These are phyloP conservation scores for Cryphonectria naterciae DNA, from an alignment of 2,329 filamentous ascomycete species.

Conservation along the genomic window DNA sequence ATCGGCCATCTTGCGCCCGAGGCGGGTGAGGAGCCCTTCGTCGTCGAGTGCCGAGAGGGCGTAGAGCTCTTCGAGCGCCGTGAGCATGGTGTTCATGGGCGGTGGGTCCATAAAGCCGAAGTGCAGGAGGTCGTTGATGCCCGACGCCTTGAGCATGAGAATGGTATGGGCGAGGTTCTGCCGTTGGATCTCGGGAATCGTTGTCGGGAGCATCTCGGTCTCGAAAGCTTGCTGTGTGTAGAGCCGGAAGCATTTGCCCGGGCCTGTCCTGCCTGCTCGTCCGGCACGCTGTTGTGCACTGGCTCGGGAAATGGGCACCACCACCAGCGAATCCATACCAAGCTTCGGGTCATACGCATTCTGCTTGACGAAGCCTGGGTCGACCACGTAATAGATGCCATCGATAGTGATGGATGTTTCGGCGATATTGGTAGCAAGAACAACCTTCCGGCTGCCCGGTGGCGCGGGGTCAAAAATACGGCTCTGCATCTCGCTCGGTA, in stretches of 20 bases:
- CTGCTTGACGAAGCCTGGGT: slow-evolving; percentile 97
- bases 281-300: slow-evolving; percentile 95
- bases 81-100: slow-evolving; percentile 96
- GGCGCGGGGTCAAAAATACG: slow-evolving; percentile 94
- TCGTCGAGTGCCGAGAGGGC: slow-evolving; percentile 90
- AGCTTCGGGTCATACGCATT: slow-evolving; percentile 96
- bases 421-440: slow-evolving; percentile 97
- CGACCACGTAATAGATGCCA: slow-evolving; percentile 95
- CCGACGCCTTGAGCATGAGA: slow-evolving; percentile 98
- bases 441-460: slow-evolving; percentile 83
- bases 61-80: slow-evolving; percentile 92
- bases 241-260: slow-evolving; percentile 92
- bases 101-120: slow-evolving; percentile 99
- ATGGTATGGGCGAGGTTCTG: slow-evolving; percentile 93
- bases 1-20: slow-evolving; percentile 96
- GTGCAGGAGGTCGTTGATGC: slow-evolving; percentile 94
- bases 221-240: slow-evolving; percentile 97
- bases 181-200: slow-evolving; percentile 94
- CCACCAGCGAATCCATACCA: slow-evolving; percentile 94
- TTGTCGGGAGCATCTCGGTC: slow-evolving; percentile 94
- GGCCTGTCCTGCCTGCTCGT: slow-evolving; percentile 89
- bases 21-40: slow-evolving; percentile 87
- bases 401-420: slow-evolving; percentile 98
- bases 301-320: slow-evolving; percentile 95
- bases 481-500: slow-evolving; percentile 92